Evolutionary conservation across 2,329 filamentous ascomycete genomes (phyloP).

Genomic region (Biscogniauxia marginata): DNA sequence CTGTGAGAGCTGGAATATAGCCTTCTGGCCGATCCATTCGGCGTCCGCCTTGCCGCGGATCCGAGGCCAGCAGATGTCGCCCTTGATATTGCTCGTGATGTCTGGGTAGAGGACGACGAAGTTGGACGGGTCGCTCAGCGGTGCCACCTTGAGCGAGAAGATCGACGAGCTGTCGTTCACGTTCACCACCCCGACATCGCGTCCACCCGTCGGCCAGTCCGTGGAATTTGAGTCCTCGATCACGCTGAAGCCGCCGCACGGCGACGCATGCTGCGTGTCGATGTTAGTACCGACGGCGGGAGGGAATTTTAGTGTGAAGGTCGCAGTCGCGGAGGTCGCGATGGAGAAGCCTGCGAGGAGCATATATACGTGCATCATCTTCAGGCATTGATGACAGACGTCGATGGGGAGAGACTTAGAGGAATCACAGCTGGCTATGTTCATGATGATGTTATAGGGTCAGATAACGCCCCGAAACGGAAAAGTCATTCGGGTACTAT

Average conservation of each 20-base stretch:
- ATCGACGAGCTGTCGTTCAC: neutral
- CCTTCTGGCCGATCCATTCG: neutral
- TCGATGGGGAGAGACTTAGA: too few species aligned
- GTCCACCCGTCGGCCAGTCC: constrained; percentile 2
- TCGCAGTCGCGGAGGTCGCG: neutral
- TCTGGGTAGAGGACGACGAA: neutral
- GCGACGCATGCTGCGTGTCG: neutral
- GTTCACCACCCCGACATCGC: neutral
- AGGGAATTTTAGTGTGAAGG: neutral
- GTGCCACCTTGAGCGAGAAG: neutral
- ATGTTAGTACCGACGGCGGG: neutral
- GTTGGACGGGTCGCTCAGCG: neutral
- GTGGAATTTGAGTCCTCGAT: neutral
- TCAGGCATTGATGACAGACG: too few species aligned
- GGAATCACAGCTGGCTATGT: too few species aligned
- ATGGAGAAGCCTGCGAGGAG: neutral
- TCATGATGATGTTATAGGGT: too few species aligned
- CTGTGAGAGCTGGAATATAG: constrained; percentile 3
- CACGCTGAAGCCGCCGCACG: constrained; percentile 1
- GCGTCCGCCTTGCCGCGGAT: neutral
- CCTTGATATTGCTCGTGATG: neutral
- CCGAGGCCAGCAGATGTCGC: neutral
- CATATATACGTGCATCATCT: too few species aligned
- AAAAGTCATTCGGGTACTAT: too few species aligned
- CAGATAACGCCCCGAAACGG: too few species aligned